Percentiles rank a stretch among this genome's conserved stretches.
phyloP scores from a whole-genome alignment of 495 filamentous ascomycete genomes.

The Aspergillus indologenus region DNA sequence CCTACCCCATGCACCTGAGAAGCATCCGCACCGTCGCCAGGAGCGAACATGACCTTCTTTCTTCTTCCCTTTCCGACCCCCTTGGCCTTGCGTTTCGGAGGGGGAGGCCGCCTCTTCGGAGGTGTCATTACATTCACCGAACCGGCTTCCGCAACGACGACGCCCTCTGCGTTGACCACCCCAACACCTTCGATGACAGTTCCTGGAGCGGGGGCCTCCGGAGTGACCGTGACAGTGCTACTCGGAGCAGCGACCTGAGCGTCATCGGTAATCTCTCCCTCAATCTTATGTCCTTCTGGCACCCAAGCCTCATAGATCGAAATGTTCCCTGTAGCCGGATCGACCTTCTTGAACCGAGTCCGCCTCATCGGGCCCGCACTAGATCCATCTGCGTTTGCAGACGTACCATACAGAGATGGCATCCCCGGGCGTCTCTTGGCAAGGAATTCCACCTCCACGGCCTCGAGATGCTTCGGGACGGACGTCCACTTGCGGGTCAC shows the following conservation, averaged over 20 bases:
- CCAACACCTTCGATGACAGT: conserved; percentile 61
- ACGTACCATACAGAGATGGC: conserved; percentile 48
- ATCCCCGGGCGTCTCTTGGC: conserved; percentile 84
- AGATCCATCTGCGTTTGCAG: conserved; percentile 42
- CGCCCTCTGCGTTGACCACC: conserved; percentile 58
- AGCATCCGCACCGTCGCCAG: conserved; percentile 42
- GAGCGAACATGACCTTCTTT: conserved; percentile 58
- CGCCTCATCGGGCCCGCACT: conserved; percentile 57
- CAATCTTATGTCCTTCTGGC: conserved; percentile 73
- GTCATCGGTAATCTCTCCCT: conserved; percentile 71
- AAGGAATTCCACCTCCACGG: conserved; percentile 72
- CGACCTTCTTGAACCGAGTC: conserved; percentile 72
- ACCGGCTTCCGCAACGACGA: conserved; percentile 54
- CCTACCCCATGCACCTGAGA: conserved; percentile 33
- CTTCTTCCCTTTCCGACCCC: conserved; percentile 64
- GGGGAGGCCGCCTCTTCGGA: conserved; percentile 63
- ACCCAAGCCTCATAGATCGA: conserved; percentile 79
- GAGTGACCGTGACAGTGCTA: conserved; percentile 33
- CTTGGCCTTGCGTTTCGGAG: conserved; percentile 72
- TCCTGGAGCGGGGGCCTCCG: conserved; percentile 52
- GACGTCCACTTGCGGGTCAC: conserved; percentile 73
- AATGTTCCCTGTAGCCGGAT: conserved; percentile 69
- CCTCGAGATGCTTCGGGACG: conserved; percentile 72
- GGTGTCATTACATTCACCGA: conserved; percentile 42
- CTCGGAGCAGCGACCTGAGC: conserved; percentile 33